Percentiles rank a stretch among this genome's conserved stretches.
Conservation (phyloP, 331 rosid species). For the Telfairia occidentalis region DNA sequence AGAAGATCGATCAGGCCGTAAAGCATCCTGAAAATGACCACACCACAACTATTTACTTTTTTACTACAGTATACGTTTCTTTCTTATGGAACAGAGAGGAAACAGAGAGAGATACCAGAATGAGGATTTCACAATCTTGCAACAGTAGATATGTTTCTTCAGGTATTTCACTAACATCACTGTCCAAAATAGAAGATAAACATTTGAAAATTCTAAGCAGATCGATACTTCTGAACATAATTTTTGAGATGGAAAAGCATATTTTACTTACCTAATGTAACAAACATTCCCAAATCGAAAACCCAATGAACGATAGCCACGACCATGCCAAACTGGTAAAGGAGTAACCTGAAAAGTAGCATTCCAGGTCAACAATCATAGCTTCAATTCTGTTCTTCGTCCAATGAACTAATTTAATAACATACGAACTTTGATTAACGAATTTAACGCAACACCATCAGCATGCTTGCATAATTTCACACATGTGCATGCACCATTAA, state of each 20-base stretch:
- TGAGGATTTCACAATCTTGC: conserved; percentile 61
- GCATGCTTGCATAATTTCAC: background rate
- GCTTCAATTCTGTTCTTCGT: background rate
- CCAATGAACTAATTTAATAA: background rate
- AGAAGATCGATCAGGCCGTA: conserved; percentile 76
- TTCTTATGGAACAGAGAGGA: conserved; percentile 1
- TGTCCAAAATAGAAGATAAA: conserved; percentile 26
- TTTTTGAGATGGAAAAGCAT: conserved; percentile 16
- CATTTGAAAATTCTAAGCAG: background rate
- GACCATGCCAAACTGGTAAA: conserved; percentile 94
- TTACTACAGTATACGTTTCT: background rate
- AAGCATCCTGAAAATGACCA: conserved; percentile 47
- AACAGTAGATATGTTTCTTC: conserved; percentile 88
- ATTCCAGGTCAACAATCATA: background rate
- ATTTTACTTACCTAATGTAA: conserved; percentile 61
- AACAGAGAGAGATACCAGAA: conserved; percentile 45
- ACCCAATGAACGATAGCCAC: conserved; percentile 74
- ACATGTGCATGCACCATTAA: background rate
- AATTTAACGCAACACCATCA: background rate
- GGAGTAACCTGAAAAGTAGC: conserved; percentile 55
- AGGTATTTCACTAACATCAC: conserved; percentile 88
- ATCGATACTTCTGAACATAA: background rate
- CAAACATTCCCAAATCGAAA: conserved; percentile 83
- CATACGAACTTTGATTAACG: background rate
- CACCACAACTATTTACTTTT: background rate